These are phyloP conservation scores for Leishmania gerbilli DNA, from an alignment of 208 protist genomes.

Conservation along the genomic window DNA sequence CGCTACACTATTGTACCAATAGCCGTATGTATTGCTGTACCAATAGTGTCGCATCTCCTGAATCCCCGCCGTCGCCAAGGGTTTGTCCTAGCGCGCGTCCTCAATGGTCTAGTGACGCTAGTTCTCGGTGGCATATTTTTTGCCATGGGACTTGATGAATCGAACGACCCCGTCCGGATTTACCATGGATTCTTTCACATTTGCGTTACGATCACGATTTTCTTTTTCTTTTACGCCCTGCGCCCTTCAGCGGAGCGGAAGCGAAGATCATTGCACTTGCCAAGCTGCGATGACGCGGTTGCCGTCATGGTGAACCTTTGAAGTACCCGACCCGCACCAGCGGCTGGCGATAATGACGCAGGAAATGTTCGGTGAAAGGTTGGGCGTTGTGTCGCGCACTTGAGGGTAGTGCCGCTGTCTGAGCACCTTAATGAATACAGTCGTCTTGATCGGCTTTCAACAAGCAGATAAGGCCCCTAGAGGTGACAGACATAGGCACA, in stretches of 20 bases:
- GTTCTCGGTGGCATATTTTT: slow-evolving; percentile 45
- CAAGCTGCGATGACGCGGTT: slow-evolving; percentile 10
- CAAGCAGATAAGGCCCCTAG: background rate
- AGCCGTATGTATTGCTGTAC: slow-evolving; percentile 36
- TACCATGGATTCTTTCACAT: slow-evolving; percentile 83
- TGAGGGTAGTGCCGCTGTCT: background rate
- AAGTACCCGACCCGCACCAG: background rate
- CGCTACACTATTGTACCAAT: slow-evolving; percentile 53
- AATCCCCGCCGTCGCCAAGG: slow-evolving; percentile 20
- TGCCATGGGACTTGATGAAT: slow-evolving; percentile 59
- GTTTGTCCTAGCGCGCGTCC: slow-evolving; percentile 19
- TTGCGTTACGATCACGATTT: slow-evolving; percentile 43
- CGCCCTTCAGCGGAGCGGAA: slow-evolving; percentile 13
- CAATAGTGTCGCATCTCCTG: slow-evolving; percentile 39
- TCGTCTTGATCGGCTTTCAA: background rate
- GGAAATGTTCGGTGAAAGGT: background rate
- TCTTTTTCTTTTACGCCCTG: slow-evolving; percentile 45
- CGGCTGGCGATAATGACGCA: background rate
- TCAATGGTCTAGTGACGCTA: slow-evolving; percentile 29
- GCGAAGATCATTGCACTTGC: slow-evolving; percentile 2
- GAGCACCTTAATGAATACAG: background rate
- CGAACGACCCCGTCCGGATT: slow-evolving; percentile 57
- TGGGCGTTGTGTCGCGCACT: background rate
- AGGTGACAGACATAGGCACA: background rate
- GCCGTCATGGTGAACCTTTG: slow-evolving; percentile 22